A percentile compares a stretch with the other conserved stretches of the same genome.
Evolutionary conservation across 306 rosid species (phyloP).

Genomic region (Dicorynia guianensis): DNA sequence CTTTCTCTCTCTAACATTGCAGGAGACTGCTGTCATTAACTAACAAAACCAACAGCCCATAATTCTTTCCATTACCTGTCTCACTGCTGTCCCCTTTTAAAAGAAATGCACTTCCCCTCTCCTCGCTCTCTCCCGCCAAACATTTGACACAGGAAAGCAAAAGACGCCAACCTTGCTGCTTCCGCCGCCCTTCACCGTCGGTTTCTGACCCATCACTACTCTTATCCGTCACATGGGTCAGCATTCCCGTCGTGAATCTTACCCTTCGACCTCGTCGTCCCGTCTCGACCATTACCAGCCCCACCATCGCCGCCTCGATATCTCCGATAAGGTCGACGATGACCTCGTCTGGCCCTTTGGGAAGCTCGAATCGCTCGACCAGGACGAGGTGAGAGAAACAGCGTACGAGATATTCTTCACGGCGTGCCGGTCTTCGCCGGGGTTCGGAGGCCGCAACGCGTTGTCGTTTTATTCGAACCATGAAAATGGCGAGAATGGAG

Average conservation of each 20-base stretch:
- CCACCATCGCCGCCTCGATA: slow-evolving; percentile 10
- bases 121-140: slow-evolving; percentile 46
- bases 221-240: slow-evolving; percentile 67
- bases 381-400: slow-evolving; percentile 69
- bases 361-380: slow-evolving; percentile 57
- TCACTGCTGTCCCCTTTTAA: slow-evolving; percentile 26
- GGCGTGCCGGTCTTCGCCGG: slow-evolving; percentile 83
- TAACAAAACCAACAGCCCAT: slow-evolving; percentile 22
- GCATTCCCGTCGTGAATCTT: slow-evolving; percentile 76
- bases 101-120: slow-evolving; percentile 9
- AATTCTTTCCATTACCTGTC: not conserved
- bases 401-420: slow-evolving; percentile 93
- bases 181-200: slow-evolving; percentile 34
- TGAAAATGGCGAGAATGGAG: slow-evolving; percentile 27
- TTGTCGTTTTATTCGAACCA: slow-evolving; percentile 55
- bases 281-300: slow-evolving; percentile 48
- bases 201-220: slow-evolving; percentile 37
- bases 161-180: not conserved
- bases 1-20: not conserved
- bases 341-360: slow-evolving; percentile 65
- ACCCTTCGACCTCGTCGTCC: slow-evolving; percentile 37
- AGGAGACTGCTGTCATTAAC: slow-evolving; percentile 50
- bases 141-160: slow-evolving; percentile 11
- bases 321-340: slow-evolving; percentile 27
- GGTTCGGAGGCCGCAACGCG: slow-evolving; percentile 76